phyloP scores from a whole-genome alignment of 768 basidiomycete species.

The Hirschioporus abietinus region DNA sequence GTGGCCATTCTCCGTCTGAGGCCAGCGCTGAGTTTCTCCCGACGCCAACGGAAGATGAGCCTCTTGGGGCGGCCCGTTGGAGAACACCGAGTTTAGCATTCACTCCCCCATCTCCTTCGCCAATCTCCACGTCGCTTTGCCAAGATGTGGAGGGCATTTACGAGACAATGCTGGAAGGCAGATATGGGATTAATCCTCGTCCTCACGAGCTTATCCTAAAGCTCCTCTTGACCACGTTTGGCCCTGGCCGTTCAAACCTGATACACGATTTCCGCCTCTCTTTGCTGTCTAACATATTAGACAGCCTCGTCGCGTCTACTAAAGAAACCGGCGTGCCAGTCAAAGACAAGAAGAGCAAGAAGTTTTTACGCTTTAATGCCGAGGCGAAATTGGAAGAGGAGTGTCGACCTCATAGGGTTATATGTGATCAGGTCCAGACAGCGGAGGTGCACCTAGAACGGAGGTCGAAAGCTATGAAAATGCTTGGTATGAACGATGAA shows the following conservation, averaged over 20 bases:
- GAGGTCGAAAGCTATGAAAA: background rate
- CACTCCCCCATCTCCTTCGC: background rate
- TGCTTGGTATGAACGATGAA: background rate
- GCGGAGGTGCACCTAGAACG: background rate
- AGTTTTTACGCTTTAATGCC: conserved; percentile 10
- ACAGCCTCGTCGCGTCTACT: conserved; percentile 14
- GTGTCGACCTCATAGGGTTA: conserved; percentile 22
- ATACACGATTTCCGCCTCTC: conserved; percentile 47
- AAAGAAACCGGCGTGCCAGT: conserved; percentile 20
- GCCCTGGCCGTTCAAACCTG: conserved; percentile 38
- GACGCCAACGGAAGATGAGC: conserved; percentile 28
- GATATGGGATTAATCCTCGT: conserved; percentile 46
- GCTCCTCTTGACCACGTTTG: conserved; percentile 46
- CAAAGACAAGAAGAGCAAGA: conserved; percentile 22
- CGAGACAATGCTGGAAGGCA: conserved; percentile 48
- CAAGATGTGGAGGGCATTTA: conserved; percentile 53
- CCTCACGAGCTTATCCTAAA: conserved; percentile 47
- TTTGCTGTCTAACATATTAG: conserved; percentile 42
- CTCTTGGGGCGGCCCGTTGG: conserved; percentile 25
- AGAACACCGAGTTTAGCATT: conserved; percentile 17
- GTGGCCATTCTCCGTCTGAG: background rate
- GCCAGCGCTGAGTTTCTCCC: background rate
- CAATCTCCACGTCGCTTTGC: conserved; percentile 28
- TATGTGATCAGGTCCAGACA: background rate
- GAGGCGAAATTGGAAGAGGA: conserved; percentile 29